A percentile compares a stretch with the other conserved stretches of the same genome.
Evolutionary conservation across 1,284 basidiomycete genomes (phyloP).

Genomic region (Mycena citricolor): DNA sequence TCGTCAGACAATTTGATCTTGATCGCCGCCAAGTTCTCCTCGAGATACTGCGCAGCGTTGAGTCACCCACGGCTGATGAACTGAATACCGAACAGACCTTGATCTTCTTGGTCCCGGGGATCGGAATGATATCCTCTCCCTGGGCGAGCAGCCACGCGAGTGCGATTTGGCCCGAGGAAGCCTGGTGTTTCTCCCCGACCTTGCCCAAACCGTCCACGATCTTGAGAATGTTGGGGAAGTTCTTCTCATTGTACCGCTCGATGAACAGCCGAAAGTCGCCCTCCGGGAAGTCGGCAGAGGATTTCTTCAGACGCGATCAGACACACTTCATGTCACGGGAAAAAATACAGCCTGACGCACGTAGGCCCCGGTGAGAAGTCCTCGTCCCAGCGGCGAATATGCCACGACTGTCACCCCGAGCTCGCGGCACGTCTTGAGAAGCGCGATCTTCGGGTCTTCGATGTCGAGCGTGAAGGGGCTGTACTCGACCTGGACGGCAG

Average conservation of each 20-base stretch:
- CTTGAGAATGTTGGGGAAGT: slow-evolving; percentile 57
- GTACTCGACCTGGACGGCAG: slow-evolving; percentile 53
- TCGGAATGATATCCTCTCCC: slow-evolving; percentile 41
- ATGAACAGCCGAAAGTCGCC: slow-evolving; percentile 44
- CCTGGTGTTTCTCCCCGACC: slow-evolving; percentile 44
- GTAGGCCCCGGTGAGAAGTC: slow-evolving; percentile 6
- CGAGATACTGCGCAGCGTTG: slow-evolving; percentile 14
- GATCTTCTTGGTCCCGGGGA: slow-evolving; percentile 14
- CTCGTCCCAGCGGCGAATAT: slow-evolving; percentile 34
- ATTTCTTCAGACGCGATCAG: slow-evolving; percentile 33
- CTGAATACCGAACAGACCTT: slow-evolving; percentile 4
- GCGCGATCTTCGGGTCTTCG: slow-evolving; percentile 38
- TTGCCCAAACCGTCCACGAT: slow-evolving; percentile 45
- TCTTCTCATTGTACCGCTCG: slow-evolving; percentile 37
- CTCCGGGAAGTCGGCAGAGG: slow-evolving; percentile 48
- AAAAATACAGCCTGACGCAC: not conserved
- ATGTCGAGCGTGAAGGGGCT: slow-evolving; percentile 51
- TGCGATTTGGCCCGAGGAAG: slow-evolving; percentile 51
- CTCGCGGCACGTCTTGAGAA: slow-evolving; percentile 40
- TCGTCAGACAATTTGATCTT: slow-evolving; percentile 6
- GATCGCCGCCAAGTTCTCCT: slow-evolving; percentile 15
- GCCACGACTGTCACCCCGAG: slow-evolving; percentile 44
- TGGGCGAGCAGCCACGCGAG: slow-evolving; percentile 62
- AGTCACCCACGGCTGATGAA: not conserved
- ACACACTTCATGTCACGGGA: not conserved